Conservation (phyloP, 345 rosid genomes). For the Raphanus raphanistrum region DNA sequence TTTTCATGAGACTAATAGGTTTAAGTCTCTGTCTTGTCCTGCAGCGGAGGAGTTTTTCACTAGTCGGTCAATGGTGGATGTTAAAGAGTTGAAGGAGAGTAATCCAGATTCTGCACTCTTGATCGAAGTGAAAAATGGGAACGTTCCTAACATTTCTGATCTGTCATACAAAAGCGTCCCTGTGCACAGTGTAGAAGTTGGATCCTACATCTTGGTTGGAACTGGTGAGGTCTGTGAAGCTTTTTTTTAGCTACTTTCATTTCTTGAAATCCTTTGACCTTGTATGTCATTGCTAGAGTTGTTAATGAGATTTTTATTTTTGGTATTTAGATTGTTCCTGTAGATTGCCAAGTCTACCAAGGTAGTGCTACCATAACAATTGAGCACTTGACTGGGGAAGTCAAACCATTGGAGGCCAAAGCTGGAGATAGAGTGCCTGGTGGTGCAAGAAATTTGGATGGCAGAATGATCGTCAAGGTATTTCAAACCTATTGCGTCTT, state of each 20-base stretch:
- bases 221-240: slow-evolving; percentile 93
- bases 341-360: slow-evolving; percentile 87
- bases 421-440: slow-evolving; percentile 89
- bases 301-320: slow-evolving; percentile 10
- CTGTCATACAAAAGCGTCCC: slow-evolving; percentile 77
- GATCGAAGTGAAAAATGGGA: slow-evolving; percentile 57
- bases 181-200: slow-evolving; percentile 79
- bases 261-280: background rate
- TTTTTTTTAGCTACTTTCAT: slow-evolving; percentile 12
- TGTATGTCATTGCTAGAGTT: slow-evolving; percentile 5
- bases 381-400: slow-evolving; percentile 97
- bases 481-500: background rate
- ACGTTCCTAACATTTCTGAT: slow-evolving; percentile 66
- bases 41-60: slow-evolving; percentile 99
- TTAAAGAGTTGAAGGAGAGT: slow-evolving; percentile 88
- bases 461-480: slow-evolving; percentile 93
- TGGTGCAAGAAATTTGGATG: slow-evolving; percentile 97
- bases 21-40: slow-evolving; percentile 24
- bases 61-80: slow-evolving; percentile 89
- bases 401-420: slow-evolving; percentile 86
- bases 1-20: background rate
- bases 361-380: slow-evolving; percentile 92
- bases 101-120: slow-evolving; percentile 81
- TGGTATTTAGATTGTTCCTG: slow-evolving; percentile 74
- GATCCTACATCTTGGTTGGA: slow-evolving; percentile 85